These are phyloP conservation scores for Blepharisma undulans DNA, from an alignment of 169 alveolate species.

Conservation along the genomic window DNA sequence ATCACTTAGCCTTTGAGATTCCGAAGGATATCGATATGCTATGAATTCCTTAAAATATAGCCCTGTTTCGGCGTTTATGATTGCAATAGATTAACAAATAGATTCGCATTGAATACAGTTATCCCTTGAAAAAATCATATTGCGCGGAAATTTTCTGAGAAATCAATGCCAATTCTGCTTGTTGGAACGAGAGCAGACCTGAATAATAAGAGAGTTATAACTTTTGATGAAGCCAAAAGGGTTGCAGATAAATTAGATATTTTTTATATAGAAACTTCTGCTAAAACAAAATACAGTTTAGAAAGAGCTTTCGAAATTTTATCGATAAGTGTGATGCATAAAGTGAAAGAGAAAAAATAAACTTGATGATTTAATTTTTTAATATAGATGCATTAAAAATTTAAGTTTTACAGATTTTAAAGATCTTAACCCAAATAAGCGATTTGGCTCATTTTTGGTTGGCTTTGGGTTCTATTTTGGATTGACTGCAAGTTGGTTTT, in stretches of 20 bases:
- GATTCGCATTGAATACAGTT: not conserved
- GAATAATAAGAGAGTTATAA: constrained; percentile 91
- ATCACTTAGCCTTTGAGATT: no score
- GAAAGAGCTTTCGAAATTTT: constrained; percentile 8
- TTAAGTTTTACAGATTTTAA: no score
- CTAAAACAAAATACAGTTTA: constrained; percentile 20
- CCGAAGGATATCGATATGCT: no score
- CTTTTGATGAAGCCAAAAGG: constrained; percentile 85
- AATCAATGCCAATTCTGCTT: constrained; percentile 90
- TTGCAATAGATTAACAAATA: not conserved
- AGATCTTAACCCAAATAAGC: no score
- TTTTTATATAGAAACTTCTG: constrained; percentile 23
- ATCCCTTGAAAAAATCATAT: not conserved
- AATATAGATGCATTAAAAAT: no score
- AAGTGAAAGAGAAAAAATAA: no score
- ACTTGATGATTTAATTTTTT: no score
- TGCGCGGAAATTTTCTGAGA: not conserved
- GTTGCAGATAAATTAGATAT: constrained; percentile 76
- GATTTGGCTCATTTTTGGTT: no score
- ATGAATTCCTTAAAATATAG: no score
- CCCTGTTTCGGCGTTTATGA: not conserved
- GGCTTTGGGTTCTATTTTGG: no score
- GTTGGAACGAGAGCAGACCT: constrained; percentile 96
- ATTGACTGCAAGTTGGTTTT: no score
- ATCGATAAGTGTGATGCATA: not conserved